phyloP scores from a whole-genome alignment of 108 stramenopile genomes.

The Cyclotella baltica region DNA sequence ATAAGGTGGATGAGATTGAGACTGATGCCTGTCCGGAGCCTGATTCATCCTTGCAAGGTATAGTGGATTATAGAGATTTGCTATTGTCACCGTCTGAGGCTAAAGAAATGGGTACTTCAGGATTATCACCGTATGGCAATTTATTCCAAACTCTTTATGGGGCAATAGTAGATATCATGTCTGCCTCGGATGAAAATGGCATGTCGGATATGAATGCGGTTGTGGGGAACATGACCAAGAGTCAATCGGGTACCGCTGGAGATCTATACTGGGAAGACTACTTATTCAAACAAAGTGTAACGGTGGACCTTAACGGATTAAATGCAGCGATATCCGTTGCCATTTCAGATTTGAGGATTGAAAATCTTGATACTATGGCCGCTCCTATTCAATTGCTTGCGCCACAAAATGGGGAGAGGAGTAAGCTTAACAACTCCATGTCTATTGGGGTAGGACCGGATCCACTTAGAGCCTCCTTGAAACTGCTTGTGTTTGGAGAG shows the following conservation, averaged over 20 bases:
- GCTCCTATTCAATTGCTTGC: constrained; percentile 55
- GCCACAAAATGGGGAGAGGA: constrained; percentile 47
- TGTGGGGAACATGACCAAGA: constrained; percentile 40
- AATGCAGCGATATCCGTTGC: constrained; percentile 45
- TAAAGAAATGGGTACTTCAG: constrained; percentile 40
- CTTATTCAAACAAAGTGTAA: constrained; percentile 38
- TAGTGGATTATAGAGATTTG: constrained; percentile 70
- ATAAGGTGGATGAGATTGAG: constrained; percentile 9
- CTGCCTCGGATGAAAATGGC: constrained; percentile 41
- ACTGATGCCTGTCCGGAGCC: constrained; percentile 13
- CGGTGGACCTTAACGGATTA: constrained; percentile 55
- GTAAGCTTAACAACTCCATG: constrained; percentile 53
- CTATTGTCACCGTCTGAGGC: constrained; percentile 42
- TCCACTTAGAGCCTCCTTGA: constrained; percentile 44
- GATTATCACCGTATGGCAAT: constrained; percentile 60
- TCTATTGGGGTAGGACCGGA: constrained; percentile 63
- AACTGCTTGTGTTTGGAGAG: constrained; percentile 36
- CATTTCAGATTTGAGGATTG: constrained; percentile 55
- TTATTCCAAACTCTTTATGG: constrained; percentile 49
- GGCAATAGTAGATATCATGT: constrained; percentile 44
- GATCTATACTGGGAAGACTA: constrained; percentile 46
- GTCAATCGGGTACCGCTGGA: constrained; percentile 58
- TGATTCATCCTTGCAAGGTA: constrained; percentile 9
- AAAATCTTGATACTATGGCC: constrained; percentile 72
- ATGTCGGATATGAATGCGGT: constrained; percentile 55